phyloP scores from a whole-genome alignment of 345 rosid genomes.

The Aurinia saxatilis region DNA sequence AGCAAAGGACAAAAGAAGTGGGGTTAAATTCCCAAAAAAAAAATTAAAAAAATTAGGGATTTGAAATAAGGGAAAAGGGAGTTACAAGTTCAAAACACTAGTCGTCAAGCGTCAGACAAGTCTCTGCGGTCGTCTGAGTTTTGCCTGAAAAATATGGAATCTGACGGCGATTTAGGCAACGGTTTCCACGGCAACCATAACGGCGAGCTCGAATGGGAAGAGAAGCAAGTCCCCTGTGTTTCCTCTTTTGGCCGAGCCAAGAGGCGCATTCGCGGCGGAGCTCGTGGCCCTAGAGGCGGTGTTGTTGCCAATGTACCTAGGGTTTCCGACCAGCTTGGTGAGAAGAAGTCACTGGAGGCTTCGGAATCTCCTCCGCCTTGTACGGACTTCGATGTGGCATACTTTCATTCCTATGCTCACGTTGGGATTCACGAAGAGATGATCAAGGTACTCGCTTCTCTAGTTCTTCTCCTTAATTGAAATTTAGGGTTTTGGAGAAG shows the following conservation, averaged over 20 bases:
- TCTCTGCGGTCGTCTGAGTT: conserved; percentile 4
- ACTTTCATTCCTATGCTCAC: conserved; percentile 86
- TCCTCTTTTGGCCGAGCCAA: conserved; percentile 15
- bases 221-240: conserved; percentile 8
- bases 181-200: conserved; percentile 48
- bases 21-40: no score
- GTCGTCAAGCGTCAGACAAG: conserved; percentile 24
- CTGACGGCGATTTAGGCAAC: conserved; percentile 40
- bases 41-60: neutral
- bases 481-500: neutral
- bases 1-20: no score
- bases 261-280: conserved; percentile 25
- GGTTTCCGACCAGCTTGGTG: conserved; percentile 37
- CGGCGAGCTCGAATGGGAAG: conserved; percentile 25
- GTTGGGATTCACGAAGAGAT: conserved; percentile 94
- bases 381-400: conserved; percentile 87
- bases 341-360: conserved; percentile 16
- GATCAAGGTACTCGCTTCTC: conserved; percentile 61
- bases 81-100: conserved; percentile 5
- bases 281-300: conserved; percentile 17
- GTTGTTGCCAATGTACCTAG: conserved; percentile 31
- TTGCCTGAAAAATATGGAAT: conserved; percentile 34
- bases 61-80: neutral
- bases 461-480: neutral
- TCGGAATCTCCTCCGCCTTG: conserved; percentile 33